These are phyloP conservation scores for Pisolithus marmoratus DNA, from an alignment of 768 basidiomycete genomes.

Conservation along the genomic window DNA sequence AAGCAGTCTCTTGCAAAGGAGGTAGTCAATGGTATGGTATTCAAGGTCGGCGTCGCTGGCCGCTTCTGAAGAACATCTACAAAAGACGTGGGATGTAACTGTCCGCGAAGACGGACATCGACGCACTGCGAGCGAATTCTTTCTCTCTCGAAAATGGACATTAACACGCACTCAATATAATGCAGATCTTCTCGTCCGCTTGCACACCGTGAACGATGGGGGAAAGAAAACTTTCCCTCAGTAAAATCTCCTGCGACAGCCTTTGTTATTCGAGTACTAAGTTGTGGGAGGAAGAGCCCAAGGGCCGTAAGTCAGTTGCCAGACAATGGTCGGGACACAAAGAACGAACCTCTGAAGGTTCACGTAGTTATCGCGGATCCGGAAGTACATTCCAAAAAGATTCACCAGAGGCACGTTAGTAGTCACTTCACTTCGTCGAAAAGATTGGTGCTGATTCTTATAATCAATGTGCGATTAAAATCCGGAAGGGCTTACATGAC, in stretches of 20 bases:
- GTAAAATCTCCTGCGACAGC: constrained; percentile 72
- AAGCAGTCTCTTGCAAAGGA: constrained; percentile 67
- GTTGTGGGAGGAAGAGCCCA: too few species aligned
- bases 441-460: too few species aligned
- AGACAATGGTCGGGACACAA: not conserved
- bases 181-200: constrained; percentile 69
- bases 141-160: not conserved
- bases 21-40: constrained; percentile 71
- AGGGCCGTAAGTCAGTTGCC: not conserved
- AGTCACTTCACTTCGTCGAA: constrained; percentile 50
- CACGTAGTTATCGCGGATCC: constrained; percentile 97
- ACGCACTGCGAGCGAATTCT: not conserved
- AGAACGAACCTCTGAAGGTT: constrained; percentile 76
- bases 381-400: constrained; percentile 90
- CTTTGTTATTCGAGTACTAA: constrained; percentile 63
- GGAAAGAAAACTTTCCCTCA: constrained; percentile 80
- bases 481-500: constrained; percentile 40
- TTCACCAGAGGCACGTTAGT: constrained; percentile 91
- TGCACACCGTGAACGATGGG: constrained; percentile 75
- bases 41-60: constrained; percentile 78
- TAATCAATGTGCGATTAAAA: too few species aligned
- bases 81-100: not conserved
- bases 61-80: constrained; percentile 90
- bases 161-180: constrained; percentile 67
- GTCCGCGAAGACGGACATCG: not conserved